Base-by-base conservation (phyloP, 768 basidiomycete genomes). In the Lactifluus subvellereus region DNA sequence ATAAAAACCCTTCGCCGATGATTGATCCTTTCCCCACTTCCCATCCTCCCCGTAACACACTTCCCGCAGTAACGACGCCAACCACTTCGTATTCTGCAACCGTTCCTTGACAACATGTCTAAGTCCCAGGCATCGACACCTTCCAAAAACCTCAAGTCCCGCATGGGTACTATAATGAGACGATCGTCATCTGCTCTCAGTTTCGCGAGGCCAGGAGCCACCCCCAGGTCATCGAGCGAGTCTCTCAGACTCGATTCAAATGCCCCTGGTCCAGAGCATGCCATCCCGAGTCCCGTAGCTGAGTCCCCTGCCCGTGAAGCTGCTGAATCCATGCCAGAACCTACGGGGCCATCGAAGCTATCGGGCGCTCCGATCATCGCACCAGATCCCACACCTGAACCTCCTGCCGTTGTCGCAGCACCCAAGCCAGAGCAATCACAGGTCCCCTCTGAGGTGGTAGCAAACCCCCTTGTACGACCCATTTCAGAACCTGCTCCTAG, bases 221-320 rank as follows among this genome's bases (percentile, higher is more conserved):
- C 65, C 6, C 45, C 65, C 27, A 62, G 55, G 58, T 66, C 67
- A 13, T 68, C 66, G 16, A 61, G 52, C 30, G 67, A 64, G 43
- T 68, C 66, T 40, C 70, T 76, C 58, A 73, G 71, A 65, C 71
- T 78, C 2, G 74, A 77, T 37, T 69, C 77, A 3, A 57, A 73
- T 8, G 59, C 76, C 45, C 71, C 71, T 49, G 64, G 75, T 13
- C 51, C 70, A 35, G 60, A 69, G 13, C 51, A 69, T 32, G 69
- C 67, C 35, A 70, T 76, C 13, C 85, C 86, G 11, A 86, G 84
- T 64, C 86, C 88, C 3, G 88, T 90, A 61, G 77, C 82, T 1
- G 88, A 90, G 70, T 88, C 85, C 2, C 86, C 87, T 33, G 79
- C 78, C 8, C 79, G 85, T 30, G 84, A 86, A 68, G 80, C 77